Base-by-base conservation (phyloP, 164 flowering plant species). In the Macadamia integrifolia region DNA sequence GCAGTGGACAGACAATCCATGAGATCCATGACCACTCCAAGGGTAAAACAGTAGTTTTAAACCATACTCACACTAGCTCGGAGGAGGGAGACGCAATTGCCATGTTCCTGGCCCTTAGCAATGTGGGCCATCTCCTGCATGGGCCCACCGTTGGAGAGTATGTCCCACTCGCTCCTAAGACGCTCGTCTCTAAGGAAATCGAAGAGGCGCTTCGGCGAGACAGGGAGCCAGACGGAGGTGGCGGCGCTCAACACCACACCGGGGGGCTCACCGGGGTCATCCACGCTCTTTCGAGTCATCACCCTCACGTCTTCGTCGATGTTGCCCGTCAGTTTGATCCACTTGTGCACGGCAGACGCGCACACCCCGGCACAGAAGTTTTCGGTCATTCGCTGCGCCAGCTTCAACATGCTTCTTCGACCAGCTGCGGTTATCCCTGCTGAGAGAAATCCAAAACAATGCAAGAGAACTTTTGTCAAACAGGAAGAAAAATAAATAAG, bases 111-210 rank as follows among this genome's bases (percentile, higher is more conserved):
- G 69, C 98, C 98, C 68, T 93, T 93, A 77, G 92, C 93, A 15
- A 93, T 86, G 79, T 87, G 96, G 59, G 93, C 91, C 97, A 93
- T 91, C 71, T 91, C 95, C 71, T 91, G 98, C 98, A 93, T 93
- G 48, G 98, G 98, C 11, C 96, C 98, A 52, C 98, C 98, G 65
- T 93, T 93, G 31, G 98, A 93, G 4, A 93, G 73, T 2, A 93
- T 93, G 80, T 93, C 98, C 98, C 98, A 93, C 82, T 91, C 93
- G 79, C 95, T 86, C 49, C 98, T 72, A 14, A 90, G 81, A 62
- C 89, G 82, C 67, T 93, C 98, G 53, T 93, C 89, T 1, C 98
- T 88, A 6, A 93, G 78, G 78, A 93, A 93, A 68, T 93, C 93
- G 49, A 93, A 93, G 5, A 93, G 84, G 15, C 93, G 76, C 64